A percentile compares a stretch with the other conserved stretches of the same genome.
Evolutionary conservation across 106 monocot genomes (phyloP).

Genomic region (Triglochin maritima): DNA sequence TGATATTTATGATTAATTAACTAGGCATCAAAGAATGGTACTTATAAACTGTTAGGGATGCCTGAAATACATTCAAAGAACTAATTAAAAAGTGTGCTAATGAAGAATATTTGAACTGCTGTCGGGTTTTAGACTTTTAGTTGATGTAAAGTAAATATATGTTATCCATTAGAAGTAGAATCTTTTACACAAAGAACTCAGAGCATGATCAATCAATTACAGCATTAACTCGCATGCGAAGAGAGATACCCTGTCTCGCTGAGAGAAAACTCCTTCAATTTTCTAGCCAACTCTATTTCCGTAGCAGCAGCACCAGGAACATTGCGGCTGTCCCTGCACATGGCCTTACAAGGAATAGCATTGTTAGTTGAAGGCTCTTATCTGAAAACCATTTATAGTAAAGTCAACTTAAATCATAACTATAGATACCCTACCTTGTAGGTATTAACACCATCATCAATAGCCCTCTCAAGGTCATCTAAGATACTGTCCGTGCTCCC

Average conservation of each 20-base stretch:
- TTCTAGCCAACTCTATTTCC: conserved; percentile 85
- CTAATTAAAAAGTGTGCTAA: no score
- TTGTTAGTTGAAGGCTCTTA: neutral
- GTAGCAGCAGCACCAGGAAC: conserved; percentile 92
- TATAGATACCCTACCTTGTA: conserved; percentile 50
- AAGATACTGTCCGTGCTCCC: conserved; percentile 96
- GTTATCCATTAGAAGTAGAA: no score
- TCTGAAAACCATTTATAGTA: neutral
- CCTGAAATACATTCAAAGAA: no score
- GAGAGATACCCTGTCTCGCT: conserved; percentile 81
- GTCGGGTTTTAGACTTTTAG: no score
- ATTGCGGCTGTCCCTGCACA: conserved; percentile 90
- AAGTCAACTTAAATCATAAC: neutral
- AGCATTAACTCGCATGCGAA: neutral
- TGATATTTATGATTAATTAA: no score
- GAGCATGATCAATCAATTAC: no score
- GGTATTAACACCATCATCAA: conserved; percentile 99
- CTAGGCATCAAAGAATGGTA: no score
- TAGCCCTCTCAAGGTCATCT: conserved; percentile 96
- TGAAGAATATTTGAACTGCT: no score
- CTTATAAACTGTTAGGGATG: no score
- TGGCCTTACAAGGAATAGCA: conserved; percentile 42
- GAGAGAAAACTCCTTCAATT: conserved; percentile 82
- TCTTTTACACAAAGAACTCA: no score
- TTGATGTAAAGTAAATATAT: no score